phyloP scores from a whole-genome alignment of 2,329 filamentous ascomycete species.

The Phaeomoniella chlamydospora region DNA sequence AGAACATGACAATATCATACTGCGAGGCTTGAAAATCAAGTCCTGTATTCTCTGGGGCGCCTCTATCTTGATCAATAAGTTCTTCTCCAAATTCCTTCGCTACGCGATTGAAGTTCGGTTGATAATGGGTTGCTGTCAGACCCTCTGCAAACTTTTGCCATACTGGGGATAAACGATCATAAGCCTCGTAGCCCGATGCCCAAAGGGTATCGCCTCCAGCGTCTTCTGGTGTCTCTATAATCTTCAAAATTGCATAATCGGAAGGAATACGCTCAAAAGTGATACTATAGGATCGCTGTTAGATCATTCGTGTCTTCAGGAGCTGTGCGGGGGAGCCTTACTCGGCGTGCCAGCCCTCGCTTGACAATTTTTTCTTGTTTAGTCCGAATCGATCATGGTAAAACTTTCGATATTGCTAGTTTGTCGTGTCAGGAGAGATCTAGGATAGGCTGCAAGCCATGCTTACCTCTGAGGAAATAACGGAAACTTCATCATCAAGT shows the following conservation, averaged over 20 bases:
- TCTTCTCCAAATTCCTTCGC: constrained; percentile 17
- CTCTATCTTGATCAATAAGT: constrained; percentile 19
- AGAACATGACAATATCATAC: too few species aligned
- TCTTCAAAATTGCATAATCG: constrained; percentile 31
- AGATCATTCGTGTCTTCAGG: too few species aligned
- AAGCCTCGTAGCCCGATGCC: constrained; percentile 27
- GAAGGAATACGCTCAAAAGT: constrained; percentile 32
- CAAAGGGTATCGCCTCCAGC: constrained; percentile 31
- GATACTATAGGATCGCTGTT: too few species aligned
- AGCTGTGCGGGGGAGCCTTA: too few species aligned
- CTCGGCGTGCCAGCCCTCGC: constrained; percentile 30
- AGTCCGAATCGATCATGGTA: constrained; percentile 19
- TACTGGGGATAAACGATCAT: constrained; percentile 23
- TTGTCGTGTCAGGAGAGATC: background rate
- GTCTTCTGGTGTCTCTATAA: constrained; percentile 26
- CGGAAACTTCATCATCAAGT: constrained; percentile 33
- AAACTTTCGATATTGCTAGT: constrained; percentile 15
- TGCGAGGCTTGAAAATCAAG: constrained; percentile 32
- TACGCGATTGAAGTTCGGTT: constrained; percentile 16
- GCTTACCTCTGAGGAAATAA: constrained; percentile 28
- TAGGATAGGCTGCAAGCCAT: background rate
- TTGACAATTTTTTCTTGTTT: constrained; percentile 18
- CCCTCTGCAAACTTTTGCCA: constrained; percentile 23
- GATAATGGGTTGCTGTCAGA: constrained; percentile 21
- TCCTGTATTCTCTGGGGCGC: constrained; percentile 44